Evolutionary conservation across 192 early-diverging fungal species (phyloP), one percentile per base, ranked within the genome.

Genomic region (Coemansia sp.): DNA sequence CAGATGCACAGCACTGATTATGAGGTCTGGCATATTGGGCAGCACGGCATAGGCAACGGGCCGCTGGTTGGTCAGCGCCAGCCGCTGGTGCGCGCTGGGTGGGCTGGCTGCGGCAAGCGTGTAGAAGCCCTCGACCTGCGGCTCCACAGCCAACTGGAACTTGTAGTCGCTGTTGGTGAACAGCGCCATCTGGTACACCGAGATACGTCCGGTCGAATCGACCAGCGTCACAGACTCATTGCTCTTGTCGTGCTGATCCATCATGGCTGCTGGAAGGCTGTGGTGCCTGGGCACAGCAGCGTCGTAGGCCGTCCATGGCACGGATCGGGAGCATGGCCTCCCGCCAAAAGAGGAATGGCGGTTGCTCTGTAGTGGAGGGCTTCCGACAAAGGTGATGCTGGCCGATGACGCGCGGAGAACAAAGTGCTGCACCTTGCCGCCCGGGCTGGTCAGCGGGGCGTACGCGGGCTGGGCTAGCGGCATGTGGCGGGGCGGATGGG

Each of bases 401-500:
- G 58, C 25, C 34, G 20, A 42, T 3, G 75, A 72, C 2, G 62
- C 65, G 41, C 72, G 68, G 61, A 78, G 34, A 37, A 68, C 50
- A 58, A 78, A 71, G 44, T 72, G 69, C 65, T 76, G 63, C 29
- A 76, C 74, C 7, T 59, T 50, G 14, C 68, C 68, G 6, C 54
- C n/a, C 10, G 74, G 63, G 20, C 50, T 60, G 10, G 60, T 63
- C 17, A 76, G 48, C 25, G 74, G 64, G 30, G 60, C 23, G 23
- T 76, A 67, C 20, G 40, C 64, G 6, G 62, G 68, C 1, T 27
- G 38, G 6, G 64, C 47, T 20, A 58, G n/a, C 22, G 55, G 52
- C 13, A 29, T 40, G 33, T 69, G 70, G 6, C 71, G 70, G 15
- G 65, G 40, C 17, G 91, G 90, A 79, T 98, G 96, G 1, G 94